These are phyloP conservation scores for Colletotrichum sidae DNA, from an alignment of 2,329 filamentous ascomycete species.

Conservation along the genomic window DNA sequence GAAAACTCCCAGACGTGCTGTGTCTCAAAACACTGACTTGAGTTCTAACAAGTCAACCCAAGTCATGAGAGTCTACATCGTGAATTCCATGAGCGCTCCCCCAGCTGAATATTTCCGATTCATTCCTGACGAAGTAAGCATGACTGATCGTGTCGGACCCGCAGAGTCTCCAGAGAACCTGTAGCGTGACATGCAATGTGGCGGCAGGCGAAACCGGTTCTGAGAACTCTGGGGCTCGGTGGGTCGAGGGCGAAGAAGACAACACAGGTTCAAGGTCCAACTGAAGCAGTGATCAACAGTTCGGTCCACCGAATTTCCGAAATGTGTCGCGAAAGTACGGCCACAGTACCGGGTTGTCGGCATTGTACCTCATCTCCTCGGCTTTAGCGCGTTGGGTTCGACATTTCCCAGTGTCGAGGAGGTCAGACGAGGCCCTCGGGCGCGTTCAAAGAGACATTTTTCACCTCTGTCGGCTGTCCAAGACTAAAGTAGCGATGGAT, in stretches of 20 bases:
- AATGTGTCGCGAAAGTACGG: conserved; percentile 15
- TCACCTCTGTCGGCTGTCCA: background rate
- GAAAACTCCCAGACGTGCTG: too few species aligned
- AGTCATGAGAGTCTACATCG: too few species aligned
- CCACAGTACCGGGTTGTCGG: conserved; percentile 21
- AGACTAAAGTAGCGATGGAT: background rate
- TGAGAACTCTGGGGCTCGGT: conserved; percentile 1
- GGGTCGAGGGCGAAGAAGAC: conserved; percentile 2
- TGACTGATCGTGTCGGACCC: too few species aligned
- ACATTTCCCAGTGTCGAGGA: background rate
- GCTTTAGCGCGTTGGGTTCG: background rate
- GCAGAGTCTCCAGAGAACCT: too few species aligned
- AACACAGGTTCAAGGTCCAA: background rate
- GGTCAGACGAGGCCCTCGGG: background rate
- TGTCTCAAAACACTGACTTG: too few species aligned
- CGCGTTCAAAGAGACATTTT: background rate
- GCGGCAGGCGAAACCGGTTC: conserved; percentile 9
- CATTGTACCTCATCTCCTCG: conserved; percentile 19
- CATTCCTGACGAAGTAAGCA: too few species aligned
- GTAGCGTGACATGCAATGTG: background rate
- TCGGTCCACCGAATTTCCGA: conserved; percentile 22
- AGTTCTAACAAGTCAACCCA: too few species aligned
- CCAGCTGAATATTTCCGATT: too few species aligned
- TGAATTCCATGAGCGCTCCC: too few species aligned
- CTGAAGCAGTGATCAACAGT: conserved; percentile 5